Evolutionary conservation across 345 rosid genomes (phyloP), one percentile per base, ranked within the genome.

Genomic region (Camelina laxa): DNA sequence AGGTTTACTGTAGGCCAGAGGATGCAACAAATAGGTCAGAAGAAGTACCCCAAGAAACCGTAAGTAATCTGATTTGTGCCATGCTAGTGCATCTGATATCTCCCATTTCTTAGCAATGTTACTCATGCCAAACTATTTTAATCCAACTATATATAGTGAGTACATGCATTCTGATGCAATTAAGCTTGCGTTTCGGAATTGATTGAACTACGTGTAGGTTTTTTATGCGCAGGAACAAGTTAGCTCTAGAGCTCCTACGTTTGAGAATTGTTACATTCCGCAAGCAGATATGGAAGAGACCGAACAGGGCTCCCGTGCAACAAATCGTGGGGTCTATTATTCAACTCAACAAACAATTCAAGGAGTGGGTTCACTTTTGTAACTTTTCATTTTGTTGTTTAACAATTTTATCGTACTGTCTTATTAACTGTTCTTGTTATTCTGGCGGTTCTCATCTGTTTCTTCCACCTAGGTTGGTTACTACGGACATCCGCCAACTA

Each of bases 251-350:
- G 75, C 84, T 16, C 83, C 68, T 39, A 42, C 36, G 17, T 72
- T 74, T 64, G 82, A 78, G 35, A 75, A 83, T 55, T 77, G 79
- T 80, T 84, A 84, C 67, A 71, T 79, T 76, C 80, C 88, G 51
- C 88, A 79, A 54, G 81, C 73, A 77, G 83, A 76, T 67, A 72
- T 80, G 75, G 84, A 67, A 63, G 83, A 53, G 49, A 71, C 73
- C 78, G 87, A 78, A 69, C 31, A 78, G 73, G 80, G 88, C 64
- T 81, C 87, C 16, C 80, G 87, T 79, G 82, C 80, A 19, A 62
- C 80, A 78, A 77, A 75, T 55, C 72, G 61, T 69, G 90, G 83
- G 72, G 77, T 79, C 16, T 85, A 76, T 58, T 79, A 78, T 74
- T 70, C 80, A 39, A 54, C 80, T 69, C 89, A 80, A 53, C 84